These are phyloP conservation scores for Colletotrichum melonis DNA, from an alignment of 2,329 filamentous ascomycete species.

Conservation along the genomic window DNA sequence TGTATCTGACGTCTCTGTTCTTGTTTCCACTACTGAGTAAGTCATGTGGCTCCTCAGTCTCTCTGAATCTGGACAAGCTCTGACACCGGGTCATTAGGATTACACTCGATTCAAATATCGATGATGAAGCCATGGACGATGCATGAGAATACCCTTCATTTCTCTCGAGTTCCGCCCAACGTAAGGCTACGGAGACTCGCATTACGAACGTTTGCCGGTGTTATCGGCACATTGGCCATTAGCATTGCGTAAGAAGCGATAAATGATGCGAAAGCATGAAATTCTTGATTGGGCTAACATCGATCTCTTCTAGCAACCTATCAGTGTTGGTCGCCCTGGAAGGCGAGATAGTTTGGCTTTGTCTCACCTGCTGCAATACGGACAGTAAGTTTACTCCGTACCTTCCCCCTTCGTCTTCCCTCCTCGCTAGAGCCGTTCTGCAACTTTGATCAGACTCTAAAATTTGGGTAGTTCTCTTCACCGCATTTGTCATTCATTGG, in stretches of 20 bases:
- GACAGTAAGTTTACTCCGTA: conserved; percentile 1
- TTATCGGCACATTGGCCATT: not conserved
- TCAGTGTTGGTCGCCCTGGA: not conserved
- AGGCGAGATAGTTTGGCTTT: conserved; percentile 10
- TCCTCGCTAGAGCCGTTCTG: no score
- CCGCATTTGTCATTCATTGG: not conserved
- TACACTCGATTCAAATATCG: conserved; percentile 9
- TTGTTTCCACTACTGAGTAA: conserved; percentile 9
- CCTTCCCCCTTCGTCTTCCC: not conserved
- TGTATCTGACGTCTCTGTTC: conserved; percentile 19
- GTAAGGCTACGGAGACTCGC: conserved; percentile 8
- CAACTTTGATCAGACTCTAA: not conserved
- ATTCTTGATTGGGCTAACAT: not conserved
- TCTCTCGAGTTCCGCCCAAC: not conserved
- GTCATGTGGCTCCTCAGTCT: not conserved
- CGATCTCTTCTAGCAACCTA: not conserved
- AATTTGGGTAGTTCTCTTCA: conserved; percentile 1
- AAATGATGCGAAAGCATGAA: not conserved
- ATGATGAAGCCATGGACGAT: not conserved
- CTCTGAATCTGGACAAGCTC: not conserved
- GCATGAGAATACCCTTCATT: not conserved
- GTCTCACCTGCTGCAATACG: conserved; percentile 20
- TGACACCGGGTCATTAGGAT: not conserved
- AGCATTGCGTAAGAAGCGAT: not conserved
- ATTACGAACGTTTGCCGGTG: not conserved